Base-by-base conservation (phyloP, 768 basidiomycete species). In the Lentinula sp. region DNA sequence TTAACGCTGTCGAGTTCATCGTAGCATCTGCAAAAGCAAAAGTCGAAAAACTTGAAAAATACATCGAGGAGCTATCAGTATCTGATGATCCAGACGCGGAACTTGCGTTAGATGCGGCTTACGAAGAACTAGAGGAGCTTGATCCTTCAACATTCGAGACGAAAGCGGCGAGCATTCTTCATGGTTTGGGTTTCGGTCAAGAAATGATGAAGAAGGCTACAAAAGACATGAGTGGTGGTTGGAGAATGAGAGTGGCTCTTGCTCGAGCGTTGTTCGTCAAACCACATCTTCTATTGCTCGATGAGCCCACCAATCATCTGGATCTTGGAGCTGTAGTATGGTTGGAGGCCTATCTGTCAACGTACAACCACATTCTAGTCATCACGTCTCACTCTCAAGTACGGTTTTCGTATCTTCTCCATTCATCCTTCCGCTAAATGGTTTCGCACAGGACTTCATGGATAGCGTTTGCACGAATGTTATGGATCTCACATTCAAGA, bases 181-280 rank as follows among this genome's bases (percentile, higher is more conserved):
- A 96, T 68, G 97, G 96, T 85, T 85, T 99, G 42, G 96, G 96
- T 15, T 99, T 99, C 78, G 80, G 81, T 52, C 84, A 82, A 67
- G 71, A 78, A 58, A 98, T 98, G 96, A 97, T 98, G 95, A 83
- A 84, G 73, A 91, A 89, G 74, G 90, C 95, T 3, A 99, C 96
- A 35, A 96, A 93, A 77, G 96, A 99, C 72, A 99, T 99, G 96
- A 89, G 86, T 69, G 96, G 96, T 83, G 96, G 96, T 68, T 99
- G 96, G 96, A 85, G 96, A 56, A 99, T 99, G 96, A 87, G 96
- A 72, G 96, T 99, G 59, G 91, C 96, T 13, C 88, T 99, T 42
- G 96, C 96, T 37, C 84, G 96, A 52, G 96, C 96, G 1, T 82
- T 99, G 43, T 98, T 98, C 75, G 77, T 99, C 74, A 98, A 95